Percentiles rank a stretch among this genome's conserved stretches.
These are phyloP conservation scores for Paecilomyces formosus DNA, from an alignment of 2,329 filamentous ascomycete species.

Conservation along the genomic window DNA sequence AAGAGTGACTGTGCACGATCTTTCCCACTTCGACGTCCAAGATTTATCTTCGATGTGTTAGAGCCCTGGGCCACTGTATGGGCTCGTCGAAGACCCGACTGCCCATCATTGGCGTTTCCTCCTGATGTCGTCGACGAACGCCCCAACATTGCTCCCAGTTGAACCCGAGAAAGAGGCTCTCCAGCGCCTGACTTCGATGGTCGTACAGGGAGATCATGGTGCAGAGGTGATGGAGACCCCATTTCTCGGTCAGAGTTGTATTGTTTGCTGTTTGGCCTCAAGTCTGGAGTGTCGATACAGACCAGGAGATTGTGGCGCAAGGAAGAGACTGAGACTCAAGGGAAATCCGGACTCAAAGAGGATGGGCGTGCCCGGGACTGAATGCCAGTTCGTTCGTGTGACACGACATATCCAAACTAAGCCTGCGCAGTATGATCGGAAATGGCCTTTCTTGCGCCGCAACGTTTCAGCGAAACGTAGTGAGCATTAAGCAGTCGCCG, in stretches of 20 bases:
- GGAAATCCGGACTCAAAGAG: slow-evolving; percentile 9
- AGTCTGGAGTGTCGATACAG: background rate
- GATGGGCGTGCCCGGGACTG: slow-evolving; percentile 15
- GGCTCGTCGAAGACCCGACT: slow-evolving; percentile 25
- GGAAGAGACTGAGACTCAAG: background rate
- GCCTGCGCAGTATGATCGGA: background rate
- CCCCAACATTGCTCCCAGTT: slow-evolving; percentile 5
- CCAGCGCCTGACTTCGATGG: background rate
- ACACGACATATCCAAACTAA: slow-evolving; percentile 22
- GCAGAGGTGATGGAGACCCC: slow-evolving; percentile 1
- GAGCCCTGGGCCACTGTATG: slow-evolving; percentile 31
- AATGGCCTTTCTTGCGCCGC: background rate
- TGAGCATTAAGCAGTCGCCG: background rate
- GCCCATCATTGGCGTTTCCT: slow-evolving; percentile 11
- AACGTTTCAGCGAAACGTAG: background rate
- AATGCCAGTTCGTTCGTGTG: slow-evolving; percentile 17
- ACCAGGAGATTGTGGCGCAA: background rate
- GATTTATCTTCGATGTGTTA: slow-evolving; percentile 18
- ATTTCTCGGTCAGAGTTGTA: slow-evolving; percentile 1
- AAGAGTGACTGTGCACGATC: slow-evolving; percentile 28
- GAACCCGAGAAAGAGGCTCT: background rate
- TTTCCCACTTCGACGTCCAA: slow-evolving; percentile 24
- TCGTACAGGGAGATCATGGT: background rate
- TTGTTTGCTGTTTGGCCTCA: background rate
- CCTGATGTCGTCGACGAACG: slow-evolving; percentile 1